A percentile compares a stretch with the other conserved stretches of the same genome.
Conservation (phyloP, 2,329 filamentous ascomycete species). For the Sclerotinia spermophila region DNA sequence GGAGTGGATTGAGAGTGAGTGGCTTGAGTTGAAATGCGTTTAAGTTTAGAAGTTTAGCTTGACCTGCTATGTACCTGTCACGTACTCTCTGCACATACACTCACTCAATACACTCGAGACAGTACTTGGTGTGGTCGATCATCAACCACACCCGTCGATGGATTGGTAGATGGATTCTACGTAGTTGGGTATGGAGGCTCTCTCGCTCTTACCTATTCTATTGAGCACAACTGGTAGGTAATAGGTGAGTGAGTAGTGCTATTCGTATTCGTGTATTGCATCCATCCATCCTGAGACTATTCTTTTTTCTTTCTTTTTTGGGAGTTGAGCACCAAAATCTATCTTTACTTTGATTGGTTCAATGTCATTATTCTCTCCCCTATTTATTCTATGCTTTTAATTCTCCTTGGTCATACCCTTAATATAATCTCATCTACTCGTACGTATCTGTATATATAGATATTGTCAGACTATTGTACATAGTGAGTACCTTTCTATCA, state of each 20-base stretch:
- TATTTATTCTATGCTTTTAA: neutral
- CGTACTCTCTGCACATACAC: neutral
- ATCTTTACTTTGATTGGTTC: neutral
- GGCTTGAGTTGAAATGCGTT: neutral
- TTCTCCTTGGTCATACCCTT: neutral
- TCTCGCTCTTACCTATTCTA: neutral
- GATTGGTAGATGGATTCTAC: neutral
- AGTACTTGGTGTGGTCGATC: neutral
- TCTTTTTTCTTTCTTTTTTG: neutral
- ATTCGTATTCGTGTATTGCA: neutral
- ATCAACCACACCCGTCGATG: neutral
- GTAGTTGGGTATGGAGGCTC: neutral
- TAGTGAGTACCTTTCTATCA: too few species aligned
- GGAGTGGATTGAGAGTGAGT: neutral
- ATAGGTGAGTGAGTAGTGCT: neutral
- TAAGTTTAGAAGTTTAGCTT: neutral
- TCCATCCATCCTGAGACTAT: neutral
- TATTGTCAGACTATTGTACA: neutral
- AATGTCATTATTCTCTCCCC: too few species aligned
- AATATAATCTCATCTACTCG: neutral
- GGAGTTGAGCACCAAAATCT: neutral
- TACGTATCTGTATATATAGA: neutral
- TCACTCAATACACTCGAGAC: too few species aligned
- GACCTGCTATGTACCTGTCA: neutral
- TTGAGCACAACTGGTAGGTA: neutral